Conservation (phyloP, 2,329 filamentous ascomycete genomes). For the Juglanconis oblonga region DNA sequence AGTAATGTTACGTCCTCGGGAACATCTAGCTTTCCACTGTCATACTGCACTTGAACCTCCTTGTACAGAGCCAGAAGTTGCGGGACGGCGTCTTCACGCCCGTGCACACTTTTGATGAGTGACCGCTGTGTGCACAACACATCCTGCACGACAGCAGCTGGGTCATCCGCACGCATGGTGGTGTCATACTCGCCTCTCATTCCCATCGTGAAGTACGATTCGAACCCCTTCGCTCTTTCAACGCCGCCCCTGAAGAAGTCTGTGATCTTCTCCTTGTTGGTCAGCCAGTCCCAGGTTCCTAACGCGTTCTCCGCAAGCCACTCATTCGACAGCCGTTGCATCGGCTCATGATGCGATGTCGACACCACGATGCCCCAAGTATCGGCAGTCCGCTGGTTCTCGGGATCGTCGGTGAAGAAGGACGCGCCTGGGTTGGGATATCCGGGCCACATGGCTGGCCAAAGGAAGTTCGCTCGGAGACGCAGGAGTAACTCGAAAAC, state of each 20-base stretch:
- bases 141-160: constrained; percentile 48
- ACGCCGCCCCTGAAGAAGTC: constrained; percentile 57
- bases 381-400: constrained; percentile 57
- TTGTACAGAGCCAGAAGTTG: constrained; percentile 65
- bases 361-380: constrained; percentile 63
- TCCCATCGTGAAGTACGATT: constrained; percentile 55
- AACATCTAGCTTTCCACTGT: constrained; percentile 51
- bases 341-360: constrained; percentile 64
- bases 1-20: constrained; percentile 61
- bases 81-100: constrained; percentile 36
- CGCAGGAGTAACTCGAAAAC: constrained; percentile 63
- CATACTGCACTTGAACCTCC: constrained; percentile 62
- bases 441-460: constrained; percentile 64
- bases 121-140: constrained; percentile 54
- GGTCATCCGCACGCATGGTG: constrained; percentile 46
- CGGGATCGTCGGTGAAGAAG: constrained; percentile 60
- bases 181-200: constrained; percentile 62
- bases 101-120: constrained; percentile 51
- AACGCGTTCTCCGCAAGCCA: constrained; percentile 37
- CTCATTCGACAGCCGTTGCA: constrained; percentile 56
- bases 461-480: constrained; percentile 62
- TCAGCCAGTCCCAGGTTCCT: constrained; percentile 59
- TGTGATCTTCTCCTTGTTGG: constrained; percentile 52
- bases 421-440: constrained; percentile 47
- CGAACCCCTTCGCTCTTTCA: constrained; percentile 50